Conservation (phyloP, 768 basidiomycete genomes). For the Pleurotus djamor region DNA sequence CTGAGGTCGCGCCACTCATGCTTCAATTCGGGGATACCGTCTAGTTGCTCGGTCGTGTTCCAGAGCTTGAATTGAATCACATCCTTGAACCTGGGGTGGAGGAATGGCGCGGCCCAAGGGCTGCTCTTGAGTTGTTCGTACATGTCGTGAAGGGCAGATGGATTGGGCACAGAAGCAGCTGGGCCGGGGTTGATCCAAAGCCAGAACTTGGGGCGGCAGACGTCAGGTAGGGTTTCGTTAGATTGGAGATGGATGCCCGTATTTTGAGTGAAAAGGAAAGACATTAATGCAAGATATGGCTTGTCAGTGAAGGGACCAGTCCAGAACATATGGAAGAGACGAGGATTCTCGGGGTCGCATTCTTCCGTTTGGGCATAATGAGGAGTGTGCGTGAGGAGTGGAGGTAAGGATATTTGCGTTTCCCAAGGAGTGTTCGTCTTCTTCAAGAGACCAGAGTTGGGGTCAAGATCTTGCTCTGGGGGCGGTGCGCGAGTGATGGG, state of each 20-base stretch:
- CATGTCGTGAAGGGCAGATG: slow-evolving; percentile 79
- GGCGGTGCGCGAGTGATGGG: slow-evolving; percentile 16
- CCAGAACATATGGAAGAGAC: slow-evolving; percentile 96
- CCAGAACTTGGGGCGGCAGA: slow-evolving; percentile 92
- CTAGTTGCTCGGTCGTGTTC: slow-evolving; percentile 96
- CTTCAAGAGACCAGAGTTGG: slow-evolving; percentile 53
- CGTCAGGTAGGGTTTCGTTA: slow-evolving; percentile 35
- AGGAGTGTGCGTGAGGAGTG: slow-evolving; percentile 40
- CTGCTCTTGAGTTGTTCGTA: slow-evolving; percentile 71
- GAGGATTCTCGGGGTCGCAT: slow-evolving; percentile 77
- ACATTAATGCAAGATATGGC: slow-evolving; percentile 89
- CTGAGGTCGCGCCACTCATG: slow-evolving; percentile 82
- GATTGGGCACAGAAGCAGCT: slow-evolving; percentile 81
- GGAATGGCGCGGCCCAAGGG: slow-evolving; percentile 91
- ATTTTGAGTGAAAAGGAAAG: slow-evolving; percentile 93
- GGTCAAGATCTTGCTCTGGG: slow-evolving; percentile 30
- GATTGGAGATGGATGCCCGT: slow-evolving; percentile 67
- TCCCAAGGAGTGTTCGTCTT: slow-evolving; percentile 65
- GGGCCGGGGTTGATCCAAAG: slow-evolving; percentile 96
- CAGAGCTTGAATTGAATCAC: slow-evolving; percentile 91
- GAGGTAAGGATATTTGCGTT: slow-evolving; percentile 43
- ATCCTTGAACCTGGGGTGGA: slow-evolving; percentile 85
- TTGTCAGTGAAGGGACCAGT: slow-evolving; percentile 96
- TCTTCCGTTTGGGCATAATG: slow-evolving; percentile 37
- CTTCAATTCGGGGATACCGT: slow-evolving; percentile 81